Conservation (phyloP, 2,329 filamentous ascomycete species). For the Sclerotinia subarctica region DNA sequence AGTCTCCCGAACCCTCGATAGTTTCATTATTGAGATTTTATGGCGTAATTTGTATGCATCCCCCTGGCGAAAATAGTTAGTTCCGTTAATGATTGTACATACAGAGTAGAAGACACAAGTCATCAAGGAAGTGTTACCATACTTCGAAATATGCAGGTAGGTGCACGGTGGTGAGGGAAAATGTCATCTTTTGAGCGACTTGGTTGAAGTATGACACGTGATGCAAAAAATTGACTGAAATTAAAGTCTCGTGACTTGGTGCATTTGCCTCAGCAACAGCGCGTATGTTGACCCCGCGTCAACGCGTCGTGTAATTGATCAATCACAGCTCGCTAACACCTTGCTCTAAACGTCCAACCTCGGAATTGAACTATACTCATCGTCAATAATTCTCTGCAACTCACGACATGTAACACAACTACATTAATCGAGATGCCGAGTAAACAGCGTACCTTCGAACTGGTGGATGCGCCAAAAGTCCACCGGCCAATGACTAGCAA, state of each 20-base stretch:
- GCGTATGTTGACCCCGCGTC: not conserved
- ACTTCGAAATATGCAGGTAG: too few species aligned
- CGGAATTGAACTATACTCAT: not conserved
- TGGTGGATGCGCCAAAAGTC: conserved; percentile 38
- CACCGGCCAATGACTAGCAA: conserved; percentile 49
- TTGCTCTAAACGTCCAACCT: not conserved
- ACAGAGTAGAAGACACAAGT: too few species aligned
- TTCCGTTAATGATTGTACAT: too few species aligned
- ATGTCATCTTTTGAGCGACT: not conserved
- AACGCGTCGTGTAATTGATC: not conserved
- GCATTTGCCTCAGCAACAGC: not conserved
- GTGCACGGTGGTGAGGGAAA: too few species aligned
- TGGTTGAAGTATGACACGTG: not conserved
- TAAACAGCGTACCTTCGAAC: conserved; percentile 39
- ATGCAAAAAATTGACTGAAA: not conserved
- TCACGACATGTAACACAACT: not conserved
- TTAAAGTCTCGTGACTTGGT: not conserved
- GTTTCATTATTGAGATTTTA: too few species aligned
- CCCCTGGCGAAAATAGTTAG: too few species aligned
- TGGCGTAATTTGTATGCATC: too few species aligned
- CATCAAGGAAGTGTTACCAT: too few species aligned
- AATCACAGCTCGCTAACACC: not conserved
- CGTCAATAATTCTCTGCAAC: not conserved
- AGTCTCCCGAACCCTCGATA: too few species aligned
- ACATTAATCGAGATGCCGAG: not conserved